Percentiles rank a stretch among this genome's conserved stretches.
Conservation (phyloP, 345 rosid species). For the Salix dunnii region DNA sequence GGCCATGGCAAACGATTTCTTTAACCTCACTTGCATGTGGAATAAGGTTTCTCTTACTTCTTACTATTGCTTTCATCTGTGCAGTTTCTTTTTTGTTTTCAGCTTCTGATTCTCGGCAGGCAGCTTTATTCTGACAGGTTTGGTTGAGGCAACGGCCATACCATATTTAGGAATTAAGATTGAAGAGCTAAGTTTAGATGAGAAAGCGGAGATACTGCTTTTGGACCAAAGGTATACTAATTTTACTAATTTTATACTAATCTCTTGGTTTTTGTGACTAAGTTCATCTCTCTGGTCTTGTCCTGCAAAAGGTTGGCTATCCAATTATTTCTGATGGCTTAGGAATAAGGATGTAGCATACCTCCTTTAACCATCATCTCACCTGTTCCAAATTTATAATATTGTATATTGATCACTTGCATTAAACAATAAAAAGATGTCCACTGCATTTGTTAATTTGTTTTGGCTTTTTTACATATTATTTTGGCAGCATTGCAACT, state of each 20-base stretch:
- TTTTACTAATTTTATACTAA: background rate
- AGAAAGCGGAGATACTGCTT: constrained; percentile 76
- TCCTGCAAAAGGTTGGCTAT: too few species aligned
- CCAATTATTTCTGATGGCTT: too few species aligned
- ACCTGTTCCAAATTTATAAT: too few species aligned
- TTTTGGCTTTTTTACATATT: constrained; percentile 10
- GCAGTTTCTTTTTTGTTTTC: background rate
- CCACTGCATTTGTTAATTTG: background rate
- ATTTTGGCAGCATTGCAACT: constrained; percentile 63
- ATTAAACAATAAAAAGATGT: too few species aligned
- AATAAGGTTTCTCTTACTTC: constrained; percentile 49
- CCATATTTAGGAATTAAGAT: constrained; percentile 57
- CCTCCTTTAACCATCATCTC: too few species aligned
- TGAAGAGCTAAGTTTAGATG: constrained; percentile 71
- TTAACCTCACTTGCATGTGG: constrained; percentile 88
- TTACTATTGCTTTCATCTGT: background rate
- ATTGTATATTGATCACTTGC: too few species aligned
- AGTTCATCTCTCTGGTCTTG: too few species aligned
- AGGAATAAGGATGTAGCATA: too few species aligned
- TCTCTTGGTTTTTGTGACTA: background rate
- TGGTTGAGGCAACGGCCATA: constrained; percentile 56
- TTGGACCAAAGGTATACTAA: constrained; percentile 67
- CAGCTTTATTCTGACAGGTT: constrained; percentile 96
- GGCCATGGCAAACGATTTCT: constrained; percentile 84
- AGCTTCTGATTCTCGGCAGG: constrained; percentile 46